Conservation (phyloP, 164 flowering plant species). For the Liriodendron chinense region DNA sequence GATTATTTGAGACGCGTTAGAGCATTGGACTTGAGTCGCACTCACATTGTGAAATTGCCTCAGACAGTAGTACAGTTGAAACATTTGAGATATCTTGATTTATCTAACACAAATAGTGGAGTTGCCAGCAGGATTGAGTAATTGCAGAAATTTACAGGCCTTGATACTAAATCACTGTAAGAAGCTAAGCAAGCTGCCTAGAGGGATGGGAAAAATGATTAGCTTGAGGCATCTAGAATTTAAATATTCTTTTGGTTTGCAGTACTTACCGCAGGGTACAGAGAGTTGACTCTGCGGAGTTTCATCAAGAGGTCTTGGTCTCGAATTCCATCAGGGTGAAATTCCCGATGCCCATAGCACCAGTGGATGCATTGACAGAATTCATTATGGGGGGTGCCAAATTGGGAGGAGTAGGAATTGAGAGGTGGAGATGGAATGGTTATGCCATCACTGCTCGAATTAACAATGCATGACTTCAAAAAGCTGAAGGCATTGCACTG, state of each 20-base stretch:
- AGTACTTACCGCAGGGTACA: conserved; percentile 17
- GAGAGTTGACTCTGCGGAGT: too few species aligned
- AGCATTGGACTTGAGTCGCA: conserved; percentile 6
- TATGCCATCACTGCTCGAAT: too few species aligned
- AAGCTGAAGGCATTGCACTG: too few species aligned
- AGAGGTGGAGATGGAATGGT: too few species aligned
- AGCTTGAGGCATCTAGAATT: conserved; percentile 6
- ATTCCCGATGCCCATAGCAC: too few species aligned
- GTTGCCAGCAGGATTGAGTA: conserved; percentile 17
- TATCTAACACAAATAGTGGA: not conserved
- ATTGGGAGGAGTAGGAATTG: too few species aligned
- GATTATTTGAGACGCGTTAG: not conserved
- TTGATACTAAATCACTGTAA: not conserved
- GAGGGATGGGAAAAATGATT: conserved; percentile 2
- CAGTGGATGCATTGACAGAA: too few species aligned
- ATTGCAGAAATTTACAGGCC: conserved; percentile 17
- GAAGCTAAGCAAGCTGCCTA: not conserved
- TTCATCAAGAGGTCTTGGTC: too few species aligned
- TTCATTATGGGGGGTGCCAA: too few species aligned
- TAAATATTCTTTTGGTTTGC: conserved; percentile 3
- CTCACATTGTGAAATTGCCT: not conserved
- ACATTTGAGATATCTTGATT: conserved; percentile 7
- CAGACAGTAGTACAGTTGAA: not conserved
- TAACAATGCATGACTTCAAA: too few species aligned
- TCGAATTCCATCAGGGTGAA: too few species aligned